phyloP scores from a whole-genome alignment of 306 rosid species.

The Pyrus pyrifolia region DNA sequence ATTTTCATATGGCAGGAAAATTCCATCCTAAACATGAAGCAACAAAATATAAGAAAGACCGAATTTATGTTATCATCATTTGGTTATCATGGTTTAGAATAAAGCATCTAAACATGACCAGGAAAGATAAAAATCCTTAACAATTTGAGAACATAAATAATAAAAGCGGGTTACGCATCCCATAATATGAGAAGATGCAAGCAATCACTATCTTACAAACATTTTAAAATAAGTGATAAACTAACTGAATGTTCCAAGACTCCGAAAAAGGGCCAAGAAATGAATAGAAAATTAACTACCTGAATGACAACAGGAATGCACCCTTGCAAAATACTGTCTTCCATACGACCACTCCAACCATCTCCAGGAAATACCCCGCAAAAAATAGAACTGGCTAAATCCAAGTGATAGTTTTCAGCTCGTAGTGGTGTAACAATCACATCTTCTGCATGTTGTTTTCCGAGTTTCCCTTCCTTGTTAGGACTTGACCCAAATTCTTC shows the following conservation, averaged over 20 bases:
- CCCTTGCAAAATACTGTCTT: constrained; percentile 85
- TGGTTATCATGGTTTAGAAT: not conserved
- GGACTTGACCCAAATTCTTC: constrained; percentile 81
- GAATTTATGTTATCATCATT: not conserved
- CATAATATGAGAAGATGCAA: not conserved
- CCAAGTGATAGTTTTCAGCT: constrained; percentile 51
- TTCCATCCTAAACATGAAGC: constrained; percentile 59
- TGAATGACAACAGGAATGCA: constrained; percentile 91
- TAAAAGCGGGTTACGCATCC: not conserved
- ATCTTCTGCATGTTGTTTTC: constrained; percentile 69
- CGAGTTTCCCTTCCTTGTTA: constrained; percentile 72
- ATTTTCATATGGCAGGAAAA: constrained; percentile 85
- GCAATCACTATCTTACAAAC: not conserved
- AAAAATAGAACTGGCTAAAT: constrained; percentile 68
- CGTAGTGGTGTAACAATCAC: constrained; percentile 65
- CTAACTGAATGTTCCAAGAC: not conserved
- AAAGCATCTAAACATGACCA: not conserved
- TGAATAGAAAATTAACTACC: constrained; percentile 30
- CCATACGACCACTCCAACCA: constrained; percentile 98
- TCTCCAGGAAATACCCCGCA: constrained; percentile 89
- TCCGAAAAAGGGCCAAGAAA: not conserved
- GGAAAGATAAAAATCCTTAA: too few species aligned
- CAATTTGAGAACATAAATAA: not conserved
- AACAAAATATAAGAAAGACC: constrained; percentile 13
- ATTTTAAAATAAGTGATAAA: not conserved